phyloP scores from a whole-genome alignment of 2,329 filamentous ascomycete species.

The Talaromyces piceae region DNA sequence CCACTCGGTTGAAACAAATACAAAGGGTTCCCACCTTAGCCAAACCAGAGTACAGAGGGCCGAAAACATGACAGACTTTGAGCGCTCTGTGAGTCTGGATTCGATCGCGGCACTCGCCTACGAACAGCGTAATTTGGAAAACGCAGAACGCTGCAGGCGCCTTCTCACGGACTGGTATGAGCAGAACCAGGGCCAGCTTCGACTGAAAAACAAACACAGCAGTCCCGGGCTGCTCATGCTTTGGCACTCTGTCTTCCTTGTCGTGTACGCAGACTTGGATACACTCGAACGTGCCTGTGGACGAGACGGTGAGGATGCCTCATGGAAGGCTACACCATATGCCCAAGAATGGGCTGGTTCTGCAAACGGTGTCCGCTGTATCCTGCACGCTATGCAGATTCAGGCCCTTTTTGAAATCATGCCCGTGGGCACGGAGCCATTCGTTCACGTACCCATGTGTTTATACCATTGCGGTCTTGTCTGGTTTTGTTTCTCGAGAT shows the following conservation, averaged over 20 bases:
- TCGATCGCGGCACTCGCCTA: neutral
- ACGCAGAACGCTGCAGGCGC: neutral
- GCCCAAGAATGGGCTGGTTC: neutral
- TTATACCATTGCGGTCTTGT: neutral
- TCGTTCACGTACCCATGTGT: neutral
- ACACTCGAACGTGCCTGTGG: neutral
- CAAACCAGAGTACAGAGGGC: neutral
- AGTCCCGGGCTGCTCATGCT: neutral
- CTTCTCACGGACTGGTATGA: neutral
- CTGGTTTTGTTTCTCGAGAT: neutral
- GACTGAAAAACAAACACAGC: neutral
- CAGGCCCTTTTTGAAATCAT: neutral
- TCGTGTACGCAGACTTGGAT: neutral
- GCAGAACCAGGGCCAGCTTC: neutral
- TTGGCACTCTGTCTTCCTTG: neutral
- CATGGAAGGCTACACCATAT: neutral
- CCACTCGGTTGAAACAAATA: neutral
- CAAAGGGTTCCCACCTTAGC: neutral
- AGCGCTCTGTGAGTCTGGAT: neutral
- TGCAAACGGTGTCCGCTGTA: neutral
- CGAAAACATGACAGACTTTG: neutral
- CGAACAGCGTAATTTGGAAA: neutral
- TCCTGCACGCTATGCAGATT: neutral
- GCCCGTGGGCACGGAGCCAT: neutral
- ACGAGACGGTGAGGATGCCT: neutral